A percentile compares a stretch with the other conserved stretches of the same genome.
Conservation (phyloP, 345 rosid genomes). For the Heritiera fomes region DNA sequence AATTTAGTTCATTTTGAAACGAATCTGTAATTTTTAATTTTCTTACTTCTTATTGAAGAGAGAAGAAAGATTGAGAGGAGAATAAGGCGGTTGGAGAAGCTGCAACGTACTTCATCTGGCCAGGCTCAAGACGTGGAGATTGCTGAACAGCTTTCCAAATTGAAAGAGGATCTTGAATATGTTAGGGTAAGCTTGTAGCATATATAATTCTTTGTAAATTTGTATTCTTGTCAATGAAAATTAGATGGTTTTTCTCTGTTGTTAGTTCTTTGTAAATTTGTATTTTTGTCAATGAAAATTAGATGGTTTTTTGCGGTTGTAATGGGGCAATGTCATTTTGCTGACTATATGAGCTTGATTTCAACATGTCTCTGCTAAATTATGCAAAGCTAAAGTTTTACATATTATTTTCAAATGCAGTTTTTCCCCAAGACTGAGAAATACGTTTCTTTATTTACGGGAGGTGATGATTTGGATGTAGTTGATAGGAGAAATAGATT, state of each 20-base stretch:
- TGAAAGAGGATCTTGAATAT: constrained; percentile 98
- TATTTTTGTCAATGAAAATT: neutral
- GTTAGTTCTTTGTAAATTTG: neutral
- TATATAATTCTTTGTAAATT: neutral
- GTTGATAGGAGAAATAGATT: constrained; percentile 79
- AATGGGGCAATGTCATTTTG: neutral
- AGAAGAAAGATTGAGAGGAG: constrained; percentile 93
- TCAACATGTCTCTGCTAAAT: neutral
- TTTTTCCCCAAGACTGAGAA: constrained; percentile 97
- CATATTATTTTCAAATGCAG: constrained; percentile 41
- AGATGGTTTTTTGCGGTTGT: neutral
- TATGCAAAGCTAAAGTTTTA: neutral
- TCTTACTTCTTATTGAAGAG: constrained; percentile 39
- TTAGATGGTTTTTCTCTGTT: too few species aligned
- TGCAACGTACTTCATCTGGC: constrained; percentile 73
- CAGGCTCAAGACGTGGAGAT: constrained; percentile 67
- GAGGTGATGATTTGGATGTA: constrained; percentile 65
- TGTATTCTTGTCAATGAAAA: constrained; percentile 1
- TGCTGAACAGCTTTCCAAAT: constrained; percentile 68
- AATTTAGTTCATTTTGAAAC: neutral
- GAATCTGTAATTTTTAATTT: neutral
- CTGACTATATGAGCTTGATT: neutral
- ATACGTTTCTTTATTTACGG: constrained; percentile 85
- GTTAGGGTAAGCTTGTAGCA: constrained; percentile 62
- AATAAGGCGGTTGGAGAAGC: constrained; percentile 85